Base-by-base conservation (phyloP, 768 basidiomycete genomes). In the Rhizopogon vinicolor region DNA sequence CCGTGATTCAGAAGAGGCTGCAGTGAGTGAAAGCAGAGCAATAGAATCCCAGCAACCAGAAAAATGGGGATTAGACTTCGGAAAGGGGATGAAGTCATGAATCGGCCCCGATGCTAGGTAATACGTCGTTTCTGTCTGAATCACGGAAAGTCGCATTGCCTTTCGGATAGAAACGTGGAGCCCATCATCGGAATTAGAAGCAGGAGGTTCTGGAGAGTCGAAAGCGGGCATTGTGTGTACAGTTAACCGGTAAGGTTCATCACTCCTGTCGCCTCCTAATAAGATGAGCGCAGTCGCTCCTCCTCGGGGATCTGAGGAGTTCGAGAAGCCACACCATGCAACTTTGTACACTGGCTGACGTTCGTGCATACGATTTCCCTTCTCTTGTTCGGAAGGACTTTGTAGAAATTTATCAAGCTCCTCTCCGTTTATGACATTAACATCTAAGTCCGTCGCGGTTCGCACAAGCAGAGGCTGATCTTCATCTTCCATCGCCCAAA, bases 271-370 rank as follows among this genome's bases (percentile, higher is more conserved):
- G 0, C 93, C 93, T n/a, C 93, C 93, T 9, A 96, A 77, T 19
- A 94, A 73, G 1, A 87, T 77, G 3, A 96, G 72, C 1, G 83
- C 74, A 0, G 92, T 93, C 45, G 83, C 80, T n/a, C 85, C 89
- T 41, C 88, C 77, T 64, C 85, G 72, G 48, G 83, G 76, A 74
- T 86, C 84, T 4, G 76, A 63, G 2, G 83, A 82, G 63, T 86
- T 84, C 0, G 85, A 74, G 68, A 87, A 92, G 1, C 82, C 80
- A 54, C 87, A 89, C 93, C 93, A 97, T 0, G 87, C 75, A 5
- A 95, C 74, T 65, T 90, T 93, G 78, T 89, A 93, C 35, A 97
- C 82, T 4, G 93, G 90, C 63, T 94, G 92, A 60, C 85, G 58
- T 65, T 58, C 19, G 33, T 59, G 50, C 16, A 52, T 51, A 35